Evolutionary conservation across 164 flowering plant species (phyloP).

Genomic region (Tetracentron sinense): DNA sequence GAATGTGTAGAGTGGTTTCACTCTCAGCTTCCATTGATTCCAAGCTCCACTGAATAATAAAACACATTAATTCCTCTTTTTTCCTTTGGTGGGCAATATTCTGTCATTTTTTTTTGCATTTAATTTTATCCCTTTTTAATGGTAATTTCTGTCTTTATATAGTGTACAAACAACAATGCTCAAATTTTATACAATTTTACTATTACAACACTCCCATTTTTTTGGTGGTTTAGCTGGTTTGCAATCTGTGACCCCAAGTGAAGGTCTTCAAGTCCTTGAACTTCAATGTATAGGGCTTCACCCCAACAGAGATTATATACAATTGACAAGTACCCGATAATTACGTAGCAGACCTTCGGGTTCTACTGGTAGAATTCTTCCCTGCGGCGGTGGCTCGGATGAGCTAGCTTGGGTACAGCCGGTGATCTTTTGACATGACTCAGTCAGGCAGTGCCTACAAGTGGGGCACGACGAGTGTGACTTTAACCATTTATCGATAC

Average conservation of each 20-base stretch:
- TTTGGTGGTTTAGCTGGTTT: background rate
- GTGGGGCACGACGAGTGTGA: conserved; percentile 89
- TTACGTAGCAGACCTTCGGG: conserved; percentile 57
- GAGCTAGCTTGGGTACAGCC: conserved; percentile 31
- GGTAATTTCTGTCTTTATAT: background rate
- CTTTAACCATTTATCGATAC: conserved; percentile 81
- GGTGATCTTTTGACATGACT: conserved; percentile 54
- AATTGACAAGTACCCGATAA: conserved; percentile 18
- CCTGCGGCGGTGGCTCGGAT: conserved; percentile 17
- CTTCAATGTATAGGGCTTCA: background rate
- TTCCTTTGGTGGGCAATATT: too few species aligned
- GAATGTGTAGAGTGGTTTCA: conserved; percentile 15
- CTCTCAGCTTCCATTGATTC: conserved; percentile 24
- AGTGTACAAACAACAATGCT: background rate
- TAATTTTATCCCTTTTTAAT: too few species aligned
- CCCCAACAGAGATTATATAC: background rate
- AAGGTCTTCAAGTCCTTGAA: background rate
- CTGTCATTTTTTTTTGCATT: too few species aligned
- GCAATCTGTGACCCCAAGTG: background rate
- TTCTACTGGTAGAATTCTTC: conserved; percentile 44
- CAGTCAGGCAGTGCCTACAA: conserved; percentile 63
- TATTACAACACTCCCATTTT: background rate
- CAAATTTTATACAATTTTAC: background rate
- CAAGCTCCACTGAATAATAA: background rate
- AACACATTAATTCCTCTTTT: background rate